These are phyloP conservation scores for Ogataea hybrid DNA, from an alignment of 1,139 yeast species.

Conservation along the genomic window DNA sequence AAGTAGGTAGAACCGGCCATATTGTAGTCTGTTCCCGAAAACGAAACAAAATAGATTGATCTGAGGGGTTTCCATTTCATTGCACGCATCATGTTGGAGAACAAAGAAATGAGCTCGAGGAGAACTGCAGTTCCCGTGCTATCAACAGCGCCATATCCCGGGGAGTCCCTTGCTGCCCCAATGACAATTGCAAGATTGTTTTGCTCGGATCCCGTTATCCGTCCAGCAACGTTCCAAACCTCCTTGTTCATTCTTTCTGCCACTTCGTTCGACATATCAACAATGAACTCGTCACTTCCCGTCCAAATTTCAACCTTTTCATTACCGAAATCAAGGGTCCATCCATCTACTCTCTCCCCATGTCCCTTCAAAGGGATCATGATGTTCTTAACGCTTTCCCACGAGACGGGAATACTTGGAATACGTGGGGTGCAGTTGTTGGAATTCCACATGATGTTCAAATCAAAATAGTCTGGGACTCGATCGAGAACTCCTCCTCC, in stretches of 20 bases:
- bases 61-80: conserved; percentile 84
- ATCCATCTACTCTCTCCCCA: conserved; percentile 43
- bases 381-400: conserved; percentile 60
- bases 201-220: conserved; percentile 80
- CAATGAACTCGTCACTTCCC: conserved; percentile 32
- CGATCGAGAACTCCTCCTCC: conserved; percentile 44
- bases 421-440: conserved; percentile 65
- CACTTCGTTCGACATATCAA: conserved; percentile 44
- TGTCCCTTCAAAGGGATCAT: conserved; percentile 44
- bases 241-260: conserved; percentile 60
- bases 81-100: conserved; percentile 63
- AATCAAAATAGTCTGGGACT: conserved; percentile 19
- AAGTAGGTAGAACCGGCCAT: conserved; percentile 84
- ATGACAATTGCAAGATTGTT: conserved; percentile 68
- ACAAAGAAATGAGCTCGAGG: conserved; percentile 38
- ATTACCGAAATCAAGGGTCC: conserved; percentile 31
- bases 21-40: conserved; percentile 83
- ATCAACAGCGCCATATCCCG: conserved; percentile 74
- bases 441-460: conserved; percentile 37
- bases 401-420: conserved; percentile 75
- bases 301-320: conserved; percentile 38
- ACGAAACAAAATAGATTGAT: conserved; percentile 78
- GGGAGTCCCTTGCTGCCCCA: conserved; percentile 83
- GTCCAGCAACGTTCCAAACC: conserved; percentile 77
- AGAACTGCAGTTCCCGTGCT: conserved; percentile 76